These are phyloP conservation scores for Rhizoclosmatium sp. DNA, from an alignment of 192 early-diverging fungal species.

Conservation along the genomic window DNA sequence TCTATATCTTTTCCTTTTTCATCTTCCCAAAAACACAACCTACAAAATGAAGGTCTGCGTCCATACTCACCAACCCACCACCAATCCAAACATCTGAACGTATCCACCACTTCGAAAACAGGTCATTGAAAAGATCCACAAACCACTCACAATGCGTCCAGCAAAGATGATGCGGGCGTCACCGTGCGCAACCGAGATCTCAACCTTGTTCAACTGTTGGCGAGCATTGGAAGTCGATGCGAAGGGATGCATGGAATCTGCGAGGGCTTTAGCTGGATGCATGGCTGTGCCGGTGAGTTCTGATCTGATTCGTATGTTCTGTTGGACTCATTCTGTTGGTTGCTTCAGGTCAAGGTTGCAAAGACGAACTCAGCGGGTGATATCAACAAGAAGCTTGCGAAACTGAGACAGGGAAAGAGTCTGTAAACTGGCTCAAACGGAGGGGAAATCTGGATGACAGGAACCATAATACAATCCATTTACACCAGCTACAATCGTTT, in stretches of 20 bases:
- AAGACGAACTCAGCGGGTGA: constrained; percentile 10
- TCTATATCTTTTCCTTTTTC: too few species aligned
- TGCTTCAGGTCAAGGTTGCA: neutral
- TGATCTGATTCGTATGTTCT: neutral
- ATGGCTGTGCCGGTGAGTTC: constrained; percentile 23
- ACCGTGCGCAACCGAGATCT: constrained; percentile 51
- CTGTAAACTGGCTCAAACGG: constrained; percentile 11
- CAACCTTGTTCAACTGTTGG: constrained; percentile 60
- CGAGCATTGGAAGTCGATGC: constrained; percentile 42
- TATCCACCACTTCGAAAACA: constrained; percentile 39
- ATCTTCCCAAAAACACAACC: too few species aligned
- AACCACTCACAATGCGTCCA: constrained; percentile 46
- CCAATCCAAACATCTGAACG: too few species aligned
- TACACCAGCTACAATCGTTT: too few species aligned
- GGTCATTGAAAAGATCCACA: constrained; percentile 47
- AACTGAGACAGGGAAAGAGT: constrained; percentile 22
- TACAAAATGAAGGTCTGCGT: too few species aligned
- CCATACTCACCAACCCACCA: too few species aligned
- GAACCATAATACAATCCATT: too few species aligned
- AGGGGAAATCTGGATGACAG: too few species aligned
- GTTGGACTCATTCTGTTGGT: neutral
- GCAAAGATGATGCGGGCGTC: constrained; percentile 49
- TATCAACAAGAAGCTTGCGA: constrained; percentile 36
- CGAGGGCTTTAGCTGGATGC: constrained; percentile 26
- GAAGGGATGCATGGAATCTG: constrained; percentile 19